phyloP scores from a whole-genome alignment of 176 grass and related monocot genomes.

The Oryza longistaminata region DNA sequence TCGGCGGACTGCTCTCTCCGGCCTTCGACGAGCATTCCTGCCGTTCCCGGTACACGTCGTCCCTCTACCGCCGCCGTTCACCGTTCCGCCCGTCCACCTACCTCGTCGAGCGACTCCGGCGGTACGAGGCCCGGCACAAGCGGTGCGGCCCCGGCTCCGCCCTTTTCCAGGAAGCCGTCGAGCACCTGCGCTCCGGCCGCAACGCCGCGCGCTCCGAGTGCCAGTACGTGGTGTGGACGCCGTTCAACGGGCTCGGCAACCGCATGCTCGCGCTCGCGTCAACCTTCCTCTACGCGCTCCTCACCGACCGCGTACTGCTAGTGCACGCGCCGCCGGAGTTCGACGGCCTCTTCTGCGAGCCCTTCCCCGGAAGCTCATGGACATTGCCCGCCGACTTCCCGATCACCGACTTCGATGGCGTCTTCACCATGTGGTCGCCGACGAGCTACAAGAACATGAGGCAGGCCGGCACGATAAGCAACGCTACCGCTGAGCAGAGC shows the following conservation, averaged over 20 bases:
- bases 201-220: slow-evolving; percentile 44
- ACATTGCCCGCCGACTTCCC: slow-evolving; percentile 60
- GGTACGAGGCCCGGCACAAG: slow-evolving; percentile 70
- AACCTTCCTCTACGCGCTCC: slow-evolving; percentile 83
- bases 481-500: slow-evolving; percentile 16
- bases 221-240: slow-evolving; percentile 69
- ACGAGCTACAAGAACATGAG: slow-evolving; percentile 62
- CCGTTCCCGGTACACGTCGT: slow-evolving; percentile 45
- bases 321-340: slow-evolving; percentile 41
- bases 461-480: slow-evolving; percentile 14
- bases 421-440: slow-evolving; percentile 39
- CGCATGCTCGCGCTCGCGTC: slow-evolving; percentile 63
- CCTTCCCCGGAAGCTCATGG: slow-evolving; percentile 75
- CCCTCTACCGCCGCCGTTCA: slow-evolving; percentile 39
- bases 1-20: slow-evolving; percentile 66
- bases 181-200: slow-evolving; percentile 54
- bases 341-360: slow-evolving; percentile 73
- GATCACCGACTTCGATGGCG: slow-evolving; percentile 47
- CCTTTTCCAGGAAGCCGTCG: slow-evolving; percentile 47
- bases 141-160: slow-evolving; percentile 52
- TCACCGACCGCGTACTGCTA: slow-evolving; percentile 69
- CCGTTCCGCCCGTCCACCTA: slow-evolving; percentile 49
- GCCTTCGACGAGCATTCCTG: slow-evolving; percentile 46
- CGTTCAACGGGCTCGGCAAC: slow-evolving; percentile 72
- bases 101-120: slow-evolving; percentile 54